Evolutionary conservation across 78 protist species (phyloP).

Genomic region (Chrysochromulina parva): DNA sequence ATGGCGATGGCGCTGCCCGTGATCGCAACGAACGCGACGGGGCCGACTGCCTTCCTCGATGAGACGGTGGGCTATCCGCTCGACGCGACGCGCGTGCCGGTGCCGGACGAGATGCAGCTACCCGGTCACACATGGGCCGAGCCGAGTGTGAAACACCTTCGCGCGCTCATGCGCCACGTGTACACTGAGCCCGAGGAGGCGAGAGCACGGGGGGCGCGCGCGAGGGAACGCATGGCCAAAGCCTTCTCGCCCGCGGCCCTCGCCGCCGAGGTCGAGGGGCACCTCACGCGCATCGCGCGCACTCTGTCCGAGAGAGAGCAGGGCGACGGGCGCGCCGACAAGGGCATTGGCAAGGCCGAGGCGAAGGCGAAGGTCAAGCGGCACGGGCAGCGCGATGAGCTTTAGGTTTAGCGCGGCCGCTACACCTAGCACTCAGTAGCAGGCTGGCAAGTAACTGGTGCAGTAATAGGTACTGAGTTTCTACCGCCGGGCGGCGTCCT

Average conservation of each 20-base stretch:
- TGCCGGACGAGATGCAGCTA: neutral
- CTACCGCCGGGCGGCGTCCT: too few species aligned
- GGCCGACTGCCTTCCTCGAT: conserved; percentile 43
- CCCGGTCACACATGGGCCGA: conserved; percentile 6
- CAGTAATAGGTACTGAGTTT: too few species aligned
- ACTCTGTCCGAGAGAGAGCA: too few species aligned
- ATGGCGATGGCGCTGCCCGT: conserved; percentile 66
- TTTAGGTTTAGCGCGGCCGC: too few species aligned
- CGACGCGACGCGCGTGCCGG: neutral
- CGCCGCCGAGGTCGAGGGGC: neutral
- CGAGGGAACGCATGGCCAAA: neutral
- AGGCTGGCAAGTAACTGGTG: too few species aligned
- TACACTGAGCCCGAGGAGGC: neutral
- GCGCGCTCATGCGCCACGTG: neutral
- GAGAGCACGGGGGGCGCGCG: neutral
- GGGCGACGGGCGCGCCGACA: too few species aligned
- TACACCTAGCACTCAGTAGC: too few species aligned
- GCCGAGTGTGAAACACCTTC: neutral
- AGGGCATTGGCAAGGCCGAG: too few species aligned
- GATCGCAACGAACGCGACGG: conserved; percentile 71
- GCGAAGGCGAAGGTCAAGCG: too few species aligned
- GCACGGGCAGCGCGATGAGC: too few species aligned
- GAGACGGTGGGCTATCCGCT: neutral
- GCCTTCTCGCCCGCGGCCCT: neutral
- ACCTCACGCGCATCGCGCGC: too few species aligned